Evolutionary conservation across 345 rosid genomes (phyloP), one percentile per base, ranked within the genome.

Genomic region (Salix viminalis): DNA sequence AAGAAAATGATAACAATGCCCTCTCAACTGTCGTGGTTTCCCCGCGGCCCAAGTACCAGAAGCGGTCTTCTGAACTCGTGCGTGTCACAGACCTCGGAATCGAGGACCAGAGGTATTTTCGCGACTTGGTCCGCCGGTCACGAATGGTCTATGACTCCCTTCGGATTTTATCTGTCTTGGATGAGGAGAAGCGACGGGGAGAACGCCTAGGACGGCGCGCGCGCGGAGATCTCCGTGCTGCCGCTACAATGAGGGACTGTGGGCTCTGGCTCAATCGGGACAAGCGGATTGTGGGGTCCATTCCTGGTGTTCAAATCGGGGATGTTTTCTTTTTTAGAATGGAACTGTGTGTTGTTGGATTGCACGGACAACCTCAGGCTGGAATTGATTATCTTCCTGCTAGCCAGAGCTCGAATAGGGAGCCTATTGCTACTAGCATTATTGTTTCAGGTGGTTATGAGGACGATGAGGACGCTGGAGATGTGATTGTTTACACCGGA

Each of bases 361-460:
- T 93, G 4, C 98, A 94, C 61, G 97, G 97, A 2, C 97, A 91
- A 54, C 32, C 84, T 6, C 98, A 94, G 75, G 97, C 97, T 1
- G 99, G 99, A 50, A 95, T 95, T 69, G 99, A 95, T 72, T 93
- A 85, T 70, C 76, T 91, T 62, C 78, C 93, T 1, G 89, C 82
- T 5, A 83, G 89, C 69, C 86, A 83, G 70, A 92, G 97, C 79
- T 85, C 96, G 6, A 92, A 86, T 61, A 89, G 97, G 1, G 92
- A 94, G 82, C 94, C 97, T 0, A 90, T 94, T 30, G 98, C 97
- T 0, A 94, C 98, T 1, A 92, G 97, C 77, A 86, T 92, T 37
- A 91, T 94, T 39, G 93, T 90, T 76, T 94, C 98, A 0, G 98
- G 97, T 44, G 98, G 98, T 11, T 94, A 91, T 26, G 98, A 91